Base-by-base conservation (phyloP, 169 alveolate species). In the Besnoitia besnoiti region DNA sequence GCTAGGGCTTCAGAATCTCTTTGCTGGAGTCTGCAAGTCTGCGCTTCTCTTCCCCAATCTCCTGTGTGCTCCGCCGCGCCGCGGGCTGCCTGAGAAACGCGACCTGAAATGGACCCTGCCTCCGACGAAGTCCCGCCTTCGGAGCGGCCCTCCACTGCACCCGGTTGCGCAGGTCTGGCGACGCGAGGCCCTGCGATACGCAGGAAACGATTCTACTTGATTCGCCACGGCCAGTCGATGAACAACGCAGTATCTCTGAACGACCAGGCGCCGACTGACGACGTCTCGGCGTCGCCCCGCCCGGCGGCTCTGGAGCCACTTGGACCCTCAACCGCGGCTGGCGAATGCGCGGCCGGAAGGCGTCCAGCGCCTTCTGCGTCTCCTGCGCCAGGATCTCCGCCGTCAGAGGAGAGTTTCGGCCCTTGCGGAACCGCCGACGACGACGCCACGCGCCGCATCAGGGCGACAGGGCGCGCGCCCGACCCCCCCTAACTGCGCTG, bases 211-310 rank as follows among this genome's bases (percentile, higher is more conserved):
- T 77, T 77, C 59, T 77, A 77, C 55, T 77, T 77, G 37, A 5
- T 77, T 21, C 87, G 87, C 87, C 87, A 77, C 37, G 37, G 87
- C 87, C 87, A 77, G 87, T 77, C 87, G 14, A n/a, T 8, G 55
- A 77, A 77, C 21, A 77, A 77, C 30, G 49, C 59, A 27, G 33
- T 40, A 4, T 39, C 59, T 44, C 16, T 77, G 59, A 37, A 77
- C 33, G 87, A 77, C 35, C 82, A 73, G 46, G 21, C 82, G 14
- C 82, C 44, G 16, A 19, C n/a, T n/a, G n/a, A 51, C 24, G 67
- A 51, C 24, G n/a, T 14, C n/a, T 24, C n/a, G n/a, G 67, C 14
- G 24, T 51, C 67, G 67, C 67, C 67, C 24, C 67, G 67, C 24
- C 67, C 14, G 24, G 67, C 24, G 67, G 67, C 67, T 16, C 14